A percentile compares a stretch with the other conserved stretches of the same genome.
phyloP scores from a whole-genome alignment of 1,139 yeast species.

The Suhomyces chickasaworum region DNA sequence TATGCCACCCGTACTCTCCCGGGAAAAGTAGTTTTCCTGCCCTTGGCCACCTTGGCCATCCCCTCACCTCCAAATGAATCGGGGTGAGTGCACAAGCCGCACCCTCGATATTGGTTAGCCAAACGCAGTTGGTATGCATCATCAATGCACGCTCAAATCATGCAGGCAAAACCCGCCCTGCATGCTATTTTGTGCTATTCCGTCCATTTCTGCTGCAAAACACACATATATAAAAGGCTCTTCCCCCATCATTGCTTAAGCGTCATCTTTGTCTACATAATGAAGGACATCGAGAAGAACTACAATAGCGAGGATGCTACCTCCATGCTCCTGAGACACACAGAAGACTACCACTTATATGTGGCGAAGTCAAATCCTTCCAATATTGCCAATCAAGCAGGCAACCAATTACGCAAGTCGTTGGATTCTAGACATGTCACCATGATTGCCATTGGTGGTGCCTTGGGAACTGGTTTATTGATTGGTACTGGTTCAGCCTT shows the following conservation, averaged over 20 bases:
- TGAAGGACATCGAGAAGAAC: slow-evolving; percentile 27
- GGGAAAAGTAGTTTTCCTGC: not conserved
- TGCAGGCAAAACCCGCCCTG: not conserved
- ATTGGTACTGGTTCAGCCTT: slow-evolving; percentile 72
- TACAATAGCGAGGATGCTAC: slow-evolving; percentile 23
- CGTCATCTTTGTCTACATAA: not conserved
- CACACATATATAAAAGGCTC: slow-evolving; percentile 5
- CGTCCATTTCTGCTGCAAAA: slow-evolving; percentile 1
- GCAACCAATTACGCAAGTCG: slow-evolving; percentile 59
- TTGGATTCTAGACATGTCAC: slow-evolving; percentile 71
- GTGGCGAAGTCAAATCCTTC: slow-evolving; percentile 50
- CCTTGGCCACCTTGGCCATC: not conserved
- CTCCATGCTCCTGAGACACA: slow-evolving; percentile 45
- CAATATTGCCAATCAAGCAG: slow-evolving; percentile 40
- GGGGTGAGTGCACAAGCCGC: not conserved
- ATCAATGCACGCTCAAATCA: not conserved
- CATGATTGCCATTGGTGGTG: slow-evolving; percentile 67
- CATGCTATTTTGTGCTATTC: not conserved
- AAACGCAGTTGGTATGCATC: not conserved
- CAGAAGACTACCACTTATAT: slow-evolving; percentile 51
- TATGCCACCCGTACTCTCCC: not conserved
- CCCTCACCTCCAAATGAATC: not conserved
- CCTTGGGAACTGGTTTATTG: slow-evolving; percentile 65
- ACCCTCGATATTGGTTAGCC: not conserved
- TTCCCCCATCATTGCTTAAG: not conserved